Conservation (phyloP, 805 yeast species). For the Starmerella asiatica region DNA sequence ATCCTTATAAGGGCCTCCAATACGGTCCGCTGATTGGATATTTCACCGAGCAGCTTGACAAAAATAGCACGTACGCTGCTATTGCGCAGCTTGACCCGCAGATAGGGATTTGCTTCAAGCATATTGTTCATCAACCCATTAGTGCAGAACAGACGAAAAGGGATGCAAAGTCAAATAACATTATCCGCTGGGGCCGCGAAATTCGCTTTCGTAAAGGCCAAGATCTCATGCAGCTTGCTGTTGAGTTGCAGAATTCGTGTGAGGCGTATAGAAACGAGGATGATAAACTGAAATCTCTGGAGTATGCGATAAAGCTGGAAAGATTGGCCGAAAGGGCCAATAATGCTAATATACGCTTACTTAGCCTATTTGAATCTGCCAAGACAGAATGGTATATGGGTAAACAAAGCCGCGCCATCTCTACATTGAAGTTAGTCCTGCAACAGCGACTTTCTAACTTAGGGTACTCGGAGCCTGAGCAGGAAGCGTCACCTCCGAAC, state of each 20-base stretch:
- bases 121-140: neutral
- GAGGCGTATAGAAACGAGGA: constrained; percentile 16
- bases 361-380: constrained; percentile 36
- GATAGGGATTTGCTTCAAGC: neutral
- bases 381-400: constrained; percentile 52
- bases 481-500: too few species aligned
- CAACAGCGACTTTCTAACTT: neutral
- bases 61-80: neutral
- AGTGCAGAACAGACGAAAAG: neutral
- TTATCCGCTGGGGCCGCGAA: constrained; percentile 13
- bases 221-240: neutral
- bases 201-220: constrained; percentile 23
- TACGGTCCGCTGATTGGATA: constrained; percentile 23
- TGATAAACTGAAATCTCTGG: constrained; percentile 20
- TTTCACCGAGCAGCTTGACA: neutral
- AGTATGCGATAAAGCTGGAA: constrained; percentile 20
- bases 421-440: constrained; percentile 17
- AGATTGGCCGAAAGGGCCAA: constrained; percentile 1
- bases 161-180: too few species aligned
- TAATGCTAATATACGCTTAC: neutral
- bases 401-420: constrained; percentile 43
- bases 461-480: too few species aligned
- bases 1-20: constrained; percentile 38
- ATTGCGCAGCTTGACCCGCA: neutral
- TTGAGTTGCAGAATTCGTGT: constrained; percentile 8